These are phyloP conservation scores for Zymoseptoria pseudotritici DNA, from an alignment of 2,329 filamentous ascomycete genomes.

Conservation along the genomic window DNA sequence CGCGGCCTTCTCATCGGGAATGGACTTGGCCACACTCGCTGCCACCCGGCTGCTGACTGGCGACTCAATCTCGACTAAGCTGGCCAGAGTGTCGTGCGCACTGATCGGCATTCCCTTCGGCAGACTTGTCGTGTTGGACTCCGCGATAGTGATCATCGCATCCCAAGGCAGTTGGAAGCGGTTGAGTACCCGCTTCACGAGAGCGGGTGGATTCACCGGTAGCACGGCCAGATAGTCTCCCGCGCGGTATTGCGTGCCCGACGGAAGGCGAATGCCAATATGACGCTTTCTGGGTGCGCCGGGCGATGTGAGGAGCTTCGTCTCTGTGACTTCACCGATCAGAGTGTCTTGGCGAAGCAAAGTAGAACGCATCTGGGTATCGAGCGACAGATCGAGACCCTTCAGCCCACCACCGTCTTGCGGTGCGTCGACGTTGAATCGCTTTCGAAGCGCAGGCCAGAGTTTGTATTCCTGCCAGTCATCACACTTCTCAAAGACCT, in stretches of 20 bases:
- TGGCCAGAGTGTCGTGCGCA: conserved; percentile 56
- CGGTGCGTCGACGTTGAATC: conserved; percentile 22
- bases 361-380: not conserved
- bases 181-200: conserved; percentile 55
- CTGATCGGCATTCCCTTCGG: conserved; percentile 55
- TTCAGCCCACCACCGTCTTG: conserved; percentile 3
- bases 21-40: conserved; percentile 39
- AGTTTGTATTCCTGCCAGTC: conserved; percentile 56
- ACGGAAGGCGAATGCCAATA: conserved; percentile 39
- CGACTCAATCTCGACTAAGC: conserved; percentile 66
- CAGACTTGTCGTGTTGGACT: conserved; percentile 55
- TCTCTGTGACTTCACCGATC: conserved; percentile 43
- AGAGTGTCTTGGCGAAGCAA: not conserved
- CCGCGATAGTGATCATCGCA: conserved; percentile 35
- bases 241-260: conserved; percentile 54
- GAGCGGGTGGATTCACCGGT: conserved; percentile 59
- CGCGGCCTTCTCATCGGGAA: conserved; percentile 43
- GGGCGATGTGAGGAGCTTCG: conserved; percentile 44
- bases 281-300: conserved; percentile 51
- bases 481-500: conserved; percentile 48
- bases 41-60: conserved; percentile 62
- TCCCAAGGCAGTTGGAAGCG: conserved; percentile 64
- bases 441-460: conserved; percentile 45
- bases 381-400: conserved; percentile 13
- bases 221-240: conserved; percentile 64